Conservation (phyloP, 228 moss, liverwort and hornwort genomes). For the Sphagnum magellanicum region DNA sequence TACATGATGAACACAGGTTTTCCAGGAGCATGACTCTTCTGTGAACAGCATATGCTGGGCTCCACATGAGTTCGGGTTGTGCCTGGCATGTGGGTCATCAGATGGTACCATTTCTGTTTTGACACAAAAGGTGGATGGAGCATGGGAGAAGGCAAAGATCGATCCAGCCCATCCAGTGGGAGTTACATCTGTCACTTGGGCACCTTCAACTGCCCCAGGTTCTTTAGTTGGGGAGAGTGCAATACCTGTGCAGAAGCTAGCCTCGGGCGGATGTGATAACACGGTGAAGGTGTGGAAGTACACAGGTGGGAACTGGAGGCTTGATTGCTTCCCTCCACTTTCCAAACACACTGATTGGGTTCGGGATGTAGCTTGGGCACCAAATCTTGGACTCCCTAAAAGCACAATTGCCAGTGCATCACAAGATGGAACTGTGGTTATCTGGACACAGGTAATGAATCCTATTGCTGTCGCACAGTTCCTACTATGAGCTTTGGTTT, state of each 20-base stretch:
- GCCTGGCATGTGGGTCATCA: constrained; percentile 80
- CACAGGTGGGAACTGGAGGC: constrained; percentile 71
- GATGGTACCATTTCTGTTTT: constrained; percentile 84
- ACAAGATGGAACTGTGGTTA: constrained; percentile 62
- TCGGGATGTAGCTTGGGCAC: constrained; percentile 81
- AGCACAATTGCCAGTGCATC: constrained; percentile 82
- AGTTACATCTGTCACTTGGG: constrained; percentile 90
- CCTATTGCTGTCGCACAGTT: too few relatives aligned
- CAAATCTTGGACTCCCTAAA: constrained; percentile 78
- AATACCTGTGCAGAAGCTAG: constrained; percentile 68
- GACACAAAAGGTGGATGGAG: constrained; percentile 64
- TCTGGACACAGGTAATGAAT: constrained; percentile 55
- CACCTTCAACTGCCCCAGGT: constrained; percentile 62
- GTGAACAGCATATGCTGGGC: constrained; percentile 91
- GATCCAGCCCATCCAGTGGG: constrained; percentile 94
- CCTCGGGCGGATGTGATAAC: constrained; percentile 85
- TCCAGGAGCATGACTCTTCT: constrained; percentile 74
- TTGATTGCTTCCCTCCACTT: constrained; percentile 86
- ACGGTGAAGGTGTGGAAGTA: constrained; percentile 90
- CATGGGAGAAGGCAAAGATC: constrained; percentile 67
- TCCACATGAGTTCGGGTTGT: constrained; percentile 83
- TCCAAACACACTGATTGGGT: constrained; percentile 76
- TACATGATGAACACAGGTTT: constrained; percentile 14
- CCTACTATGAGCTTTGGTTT: too few relatives aligned
- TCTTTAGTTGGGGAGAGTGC: constrained; percentile 63